Evolutionary conservation across 192 early-diverging fungal genomes (phyloP), one percentile per base, ranked within the genome.

Genomic region (Coemansia sp.): DNA sequence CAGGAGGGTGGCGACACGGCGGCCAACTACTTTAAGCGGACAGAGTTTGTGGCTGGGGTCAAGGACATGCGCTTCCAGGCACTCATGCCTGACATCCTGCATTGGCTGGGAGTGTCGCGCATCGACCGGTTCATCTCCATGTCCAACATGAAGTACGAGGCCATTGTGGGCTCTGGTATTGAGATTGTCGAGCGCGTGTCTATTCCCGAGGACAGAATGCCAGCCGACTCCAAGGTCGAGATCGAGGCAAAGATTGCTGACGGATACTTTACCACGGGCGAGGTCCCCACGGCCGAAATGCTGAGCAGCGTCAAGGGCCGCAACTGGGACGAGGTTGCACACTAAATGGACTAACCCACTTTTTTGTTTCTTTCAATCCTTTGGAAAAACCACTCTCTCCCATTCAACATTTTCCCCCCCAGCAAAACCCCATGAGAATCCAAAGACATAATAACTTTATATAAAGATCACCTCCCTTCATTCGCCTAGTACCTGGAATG

Each of bases 51-150:
- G 47, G 90, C 90, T 18, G 89, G 90, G 31, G 88, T 91, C 28
- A 91, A 94, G 77, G 93, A 96, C 54, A 89, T 92, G 87, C 83
- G 93, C 2, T 96, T 93, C 85, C 93, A 96, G 49, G 91, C 93
- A 0, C 77, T 93, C 40, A 96, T 94, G 93, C 93, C 91, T 11
- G 93, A 96, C 57, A 89, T 91, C 5, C 74, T 96, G 64, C 93
- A 96, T 62, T 96, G 93, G 93, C 74, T 96, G 13, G 93, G 93
- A 18, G 88, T 96, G 47, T 78, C 80, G 47, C 90, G 90, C 60
- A 96, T 96, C 66, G 93, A 96, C 59, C 78, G 87, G 26, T 86
- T 96, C 75, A 96, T 91, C 64, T 82, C 80, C 3, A 85, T 85
- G 83, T 85, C 83, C 17, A 85, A 85, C 56, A 85, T 85, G 83